Evolutionary conservation across 352 stramenopile species (phyloP), one percentile per base, ranked within the genome.

Genomic region (Phytophthora rubi): DNA sequence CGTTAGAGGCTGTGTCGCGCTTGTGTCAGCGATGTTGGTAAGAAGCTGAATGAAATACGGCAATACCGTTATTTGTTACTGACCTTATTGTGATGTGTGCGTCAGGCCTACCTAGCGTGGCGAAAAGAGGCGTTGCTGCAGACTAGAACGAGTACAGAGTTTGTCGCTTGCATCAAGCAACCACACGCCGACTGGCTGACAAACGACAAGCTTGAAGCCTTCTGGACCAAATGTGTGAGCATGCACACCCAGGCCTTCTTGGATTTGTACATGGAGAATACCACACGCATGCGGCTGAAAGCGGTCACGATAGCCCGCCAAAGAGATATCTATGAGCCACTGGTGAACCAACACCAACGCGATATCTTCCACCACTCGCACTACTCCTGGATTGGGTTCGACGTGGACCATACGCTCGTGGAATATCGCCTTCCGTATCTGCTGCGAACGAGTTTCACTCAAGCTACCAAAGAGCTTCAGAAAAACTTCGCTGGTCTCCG

Each of bases 361-460:
- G 72, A 75, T 59, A 65, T 83, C 26, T 83, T 82, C 47, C 68
- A 73, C 6, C 64, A 82, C 52, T 47, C 64, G 28, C 56, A 68
- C 7, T 88, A 88, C 68, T 75, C 65, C n/a, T 88, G 80, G 80
- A 79, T 88, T 55, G 80, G 80, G 13, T 88, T 88, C 48, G 75
- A 88, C 39, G 77, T 88, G 1, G 80, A 88, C 63, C 80, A 88
- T 62, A 86, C 77, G 3, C 69, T 86, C 1, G 77, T 80, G 18
- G 77, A 88, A 62, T 86, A 83, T 69, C 75, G 77, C 16, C 37
- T 85, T 13, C 77, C 79, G 8, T 74, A 76, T 47, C 45, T 86
- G 42, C 73, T 88, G 37, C 76, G 78, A 54, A 62, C 58, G 8
- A 84, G 75, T 33, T 88, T 88, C 42, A 59, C 68, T 12, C 71